Base-by-base conservation (phyloP, 805 yeast genomes). In the Wickerhamomyces alni region DNA sequence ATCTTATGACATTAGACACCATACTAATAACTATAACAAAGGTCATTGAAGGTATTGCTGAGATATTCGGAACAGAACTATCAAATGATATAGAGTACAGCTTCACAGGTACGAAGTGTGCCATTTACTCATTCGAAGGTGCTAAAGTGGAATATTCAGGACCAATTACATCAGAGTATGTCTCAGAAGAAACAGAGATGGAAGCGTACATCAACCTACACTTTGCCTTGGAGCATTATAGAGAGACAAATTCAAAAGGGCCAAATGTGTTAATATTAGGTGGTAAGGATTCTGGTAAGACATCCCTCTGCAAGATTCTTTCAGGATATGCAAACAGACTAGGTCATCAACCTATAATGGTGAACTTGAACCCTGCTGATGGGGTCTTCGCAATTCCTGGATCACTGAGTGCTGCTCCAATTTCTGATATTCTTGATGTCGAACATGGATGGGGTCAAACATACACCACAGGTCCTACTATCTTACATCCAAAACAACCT, bases 21-120 rank as follows among this genome's bases (percentile, higher is more conserved):
- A 16, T 32, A 21, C 9, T 21, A 21, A 6, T 26, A 12, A 26
- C 29, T 8, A 9, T 12, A 12, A 9, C 7, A 9, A 19, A 54
- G 50, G 67, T 82, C 10, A 42, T 61, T 3, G 63, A 67, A 2
- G 99, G 99, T 4, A 70, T 80, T 2, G 96, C 87, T 2, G 99
- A 93, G 63, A 74, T 88, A 9, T 87, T 83, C 61, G 99, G 99
- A 18, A 87, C 96, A 3, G 99, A 93, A 58, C 72, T 93, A 18
- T 85, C 96, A 3, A 66, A 71, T 32, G 86, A 83, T 42, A 67
- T 72, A 1, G 84, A 78, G 17, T 82, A 78, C 51, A 55, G 61
- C 3, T 79, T 85, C 52, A 59, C 63, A 19, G 81, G 80, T 8
- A 63, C 71, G 44, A 76, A 75, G 39, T 62, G 74, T 4, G 74